phyloP scores from a whole-genome alignment of 202 grass and related monocot genomes.

The Miscanthus sacchariflorus region DNA sequence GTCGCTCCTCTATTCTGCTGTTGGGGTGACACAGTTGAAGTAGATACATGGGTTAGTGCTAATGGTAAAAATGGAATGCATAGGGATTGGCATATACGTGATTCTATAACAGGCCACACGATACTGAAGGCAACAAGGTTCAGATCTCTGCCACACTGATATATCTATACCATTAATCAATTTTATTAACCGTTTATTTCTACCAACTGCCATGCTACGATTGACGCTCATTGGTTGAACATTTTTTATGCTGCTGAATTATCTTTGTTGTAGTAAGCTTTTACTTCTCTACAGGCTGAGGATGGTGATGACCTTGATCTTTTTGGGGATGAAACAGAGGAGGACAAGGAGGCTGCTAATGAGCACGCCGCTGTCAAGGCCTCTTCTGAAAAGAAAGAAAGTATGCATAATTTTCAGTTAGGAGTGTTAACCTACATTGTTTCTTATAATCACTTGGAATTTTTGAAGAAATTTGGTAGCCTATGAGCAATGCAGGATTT shows the following conservation, averaged over 20 bases:
- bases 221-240: background rate
- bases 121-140: conserved; percentile 91
- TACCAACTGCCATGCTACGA: background rate
- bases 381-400: too few relatives aligned
- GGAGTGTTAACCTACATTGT: too few relatives aligned
- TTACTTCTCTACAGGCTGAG: too few relatives aligned
- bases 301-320: too few relatives aligned
- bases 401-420: too few relatives aligned
- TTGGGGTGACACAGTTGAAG: conserved; percentile 88
- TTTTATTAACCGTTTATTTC: background rate
- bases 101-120: conserved; percentile 73
- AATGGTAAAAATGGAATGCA: conserved; percentile 98
- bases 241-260: too few relatives aligned
- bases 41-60: conserved; percentile 86
- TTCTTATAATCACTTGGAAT: too few relatives aligned
- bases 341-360: too few relatives aligned
- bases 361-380: too few relatives aligned
- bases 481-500: too few relatives aligned
- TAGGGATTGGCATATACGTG: conserved; percentile 91
- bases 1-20: conserved; percentile 45
- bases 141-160: conserved; percentile 9
- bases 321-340: too few relatives aligned
- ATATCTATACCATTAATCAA: conserved; percentile 4
- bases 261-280: too few relatives aligned
- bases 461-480: background rate